Percentiles rank a stretch among this genome's conserved stretches.
Evolutionary conservation across 139 green algal species (phyloP).

Genomic region (Yamagishiella unicocca): DNA sequence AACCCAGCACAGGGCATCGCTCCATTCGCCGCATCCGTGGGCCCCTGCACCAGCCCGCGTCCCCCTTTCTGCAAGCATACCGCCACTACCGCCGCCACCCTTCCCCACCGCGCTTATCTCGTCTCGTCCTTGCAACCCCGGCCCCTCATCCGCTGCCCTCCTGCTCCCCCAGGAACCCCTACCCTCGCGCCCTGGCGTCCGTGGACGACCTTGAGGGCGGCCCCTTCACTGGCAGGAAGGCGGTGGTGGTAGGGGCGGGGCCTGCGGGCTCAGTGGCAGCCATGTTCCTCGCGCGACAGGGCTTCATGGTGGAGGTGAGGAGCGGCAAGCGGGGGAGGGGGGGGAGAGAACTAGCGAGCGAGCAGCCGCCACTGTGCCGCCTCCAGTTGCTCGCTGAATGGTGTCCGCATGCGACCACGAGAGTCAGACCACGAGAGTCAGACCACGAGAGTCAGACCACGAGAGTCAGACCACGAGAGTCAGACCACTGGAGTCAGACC

Average conservation of each 20-base stretch:
- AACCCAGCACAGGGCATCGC: not conserved
- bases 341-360: too few relatives aligned
- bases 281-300: conserved; percentile 65
- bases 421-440: too few relatives aligned
- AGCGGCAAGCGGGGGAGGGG: not conserved
- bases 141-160: not conserved
- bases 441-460: too few relatives aligned
- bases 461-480: too few relatives aligned
- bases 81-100: too few relatives aligned
- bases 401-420: too few relatives aligned
- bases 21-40: not conserved
- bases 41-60: not conserved
- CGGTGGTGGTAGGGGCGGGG: conserved; percentile 56
- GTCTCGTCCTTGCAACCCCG: not conserved
- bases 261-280: conserved; percentile 64
- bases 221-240: conserved; percentile 59
- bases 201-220: conserved; percentile 28
- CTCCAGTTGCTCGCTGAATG: too few relatives aligned
- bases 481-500: too few relatives aligned
- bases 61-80: not conserved
- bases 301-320: conserved; percentile 67
- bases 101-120: not conserved
- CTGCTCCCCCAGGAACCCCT: conserved; percentile 33
- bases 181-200: conserved; percentile 35
- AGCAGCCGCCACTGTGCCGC: too few relatives aligned